These are phyloP conservation scores for Chaetomium olivaceum DNA, from an alignment of 2,329 filamentous ascomycete genomes.

Conservation along the genomic window DNA sequence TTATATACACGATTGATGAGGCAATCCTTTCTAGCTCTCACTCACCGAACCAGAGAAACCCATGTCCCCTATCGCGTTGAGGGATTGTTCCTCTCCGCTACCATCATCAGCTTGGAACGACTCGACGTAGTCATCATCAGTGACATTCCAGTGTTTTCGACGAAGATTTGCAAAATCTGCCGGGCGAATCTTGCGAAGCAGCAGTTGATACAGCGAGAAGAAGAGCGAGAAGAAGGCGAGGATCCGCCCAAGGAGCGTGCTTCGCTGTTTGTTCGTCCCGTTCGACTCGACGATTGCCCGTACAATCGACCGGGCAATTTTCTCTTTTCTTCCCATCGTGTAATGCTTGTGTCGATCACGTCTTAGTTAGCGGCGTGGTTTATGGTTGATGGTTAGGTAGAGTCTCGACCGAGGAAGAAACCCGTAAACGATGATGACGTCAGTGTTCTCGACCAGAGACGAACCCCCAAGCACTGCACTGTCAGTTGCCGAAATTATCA, in stretches of 20 bases:
- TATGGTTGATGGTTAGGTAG: neutral
- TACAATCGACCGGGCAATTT: conserved; percentile 46
- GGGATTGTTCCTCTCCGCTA: conserved; percentile 40
- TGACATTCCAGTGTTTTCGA: conserved; percentile 40
- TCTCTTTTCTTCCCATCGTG: conserved; percentile 36
- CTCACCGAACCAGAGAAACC: conserved; percentile 69
- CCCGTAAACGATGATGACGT: neutral
- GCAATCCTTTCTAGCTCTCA: neutral
- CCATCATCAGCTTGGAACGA: conserved; percentile 51
- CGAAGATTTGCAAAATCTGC: conserved; percentile 54
- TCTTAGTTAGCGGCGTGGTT: neutral
- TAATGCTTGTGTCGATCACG: neutral
- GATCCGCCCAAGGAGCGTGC: conserved; percentile 44
- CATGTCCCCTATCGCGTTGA: conserved; percentile 65
- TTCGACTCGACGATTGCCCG: conserved; percentile 39
- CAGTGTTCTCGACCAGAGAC: neutral
- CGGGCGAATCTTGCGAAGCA: conserved; percentile 48
- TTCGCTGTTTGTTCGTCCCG: conserved; percentile 34
- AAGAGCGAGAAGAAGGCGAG: conserved; percentile 48
- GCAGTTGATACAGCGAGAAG: conserved; percentile 54
- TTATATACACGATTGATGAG: neutral
- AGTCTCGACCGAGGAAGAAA: neutral
- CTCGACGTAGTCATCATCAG: conserved; percentile 43
- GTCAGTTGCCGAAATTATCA: neutral
- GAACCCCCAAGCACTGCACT: neutral